Evolutionary conservation across 2,329 filamentous ascomycete genomes (phyloP).

Genomic region (Claviceps sp.): DNA sequence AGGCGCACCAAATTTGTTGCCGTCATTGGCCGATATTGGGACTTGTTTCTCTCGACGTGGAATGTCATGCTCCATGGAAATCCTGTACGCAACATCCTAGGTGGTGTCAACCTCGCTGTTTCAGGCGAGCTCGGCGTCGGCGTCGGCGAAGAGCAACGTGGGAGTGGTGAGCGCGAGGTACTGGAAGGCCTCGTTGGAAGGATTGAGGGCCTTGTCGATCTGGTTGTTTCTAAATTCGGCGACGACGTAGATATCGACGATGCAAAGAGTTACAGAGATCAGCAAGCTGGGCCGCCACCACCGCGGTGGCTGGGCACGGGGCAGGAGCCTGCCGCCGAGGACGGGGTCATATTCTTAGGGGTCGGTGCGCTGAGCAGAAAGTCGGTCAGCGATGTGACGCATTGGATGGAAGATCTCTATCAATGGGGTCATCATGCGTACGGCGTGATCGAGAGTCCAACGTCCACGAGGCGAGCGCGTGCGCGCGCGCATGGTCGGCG

Average conservation of each 20-base stretch:
- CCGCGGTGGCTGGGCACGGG: conserved; percentile 60
- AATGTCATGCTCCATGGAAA: conserved; percentile 85
- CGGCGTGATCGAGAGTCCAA: conserved; percentile 68
- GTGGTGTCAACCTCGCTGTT: conserved; percentile 75
- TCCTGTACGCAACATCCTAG: conserved; percentile 64
- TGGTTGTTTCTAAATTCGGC: conserved; percentile 80
- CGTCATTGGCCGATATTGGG: conserved; percentile 72
- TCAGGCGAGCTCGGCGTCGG: conserved; percentile 87
- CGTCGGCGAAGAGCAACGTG: conserved; percentile 89
- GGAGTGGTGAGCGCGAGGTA: conserved; percentile 85
- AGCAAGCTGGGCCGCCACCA: conserved; percentile 8
- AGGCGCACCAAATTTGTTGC: conserved; percentile 56
- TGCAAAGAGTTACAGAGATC: conserved; percentile 9
- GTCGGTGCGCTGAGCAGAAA: conserved; percentile 57
- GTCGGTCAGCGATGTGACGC: conserved; percentile 59
- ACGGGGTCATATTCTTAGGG: conserved; percentile 80
- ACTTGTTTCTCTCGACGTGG: conserved; percentile 57
- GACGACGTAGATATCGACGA: conserved; percentile 20
- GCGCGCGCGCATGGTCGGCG: conserved; percentile 19
- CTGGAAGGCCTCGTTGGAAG: conserved; percentile 73
- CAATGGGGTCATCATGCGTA: conserved; percentile 74
- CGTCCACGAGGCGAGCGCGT: conserved; percentile 44
- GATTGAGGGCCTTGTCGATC: conserved; percentile 73
- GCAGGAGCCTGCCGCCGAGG: conserved; percentile 51
- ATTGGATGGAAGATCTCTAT: conserved; percentile 85